Conservation (phyloP, 1,284 basidiomycete genomes). For the Stygiomarasmius scandens region DNA sequence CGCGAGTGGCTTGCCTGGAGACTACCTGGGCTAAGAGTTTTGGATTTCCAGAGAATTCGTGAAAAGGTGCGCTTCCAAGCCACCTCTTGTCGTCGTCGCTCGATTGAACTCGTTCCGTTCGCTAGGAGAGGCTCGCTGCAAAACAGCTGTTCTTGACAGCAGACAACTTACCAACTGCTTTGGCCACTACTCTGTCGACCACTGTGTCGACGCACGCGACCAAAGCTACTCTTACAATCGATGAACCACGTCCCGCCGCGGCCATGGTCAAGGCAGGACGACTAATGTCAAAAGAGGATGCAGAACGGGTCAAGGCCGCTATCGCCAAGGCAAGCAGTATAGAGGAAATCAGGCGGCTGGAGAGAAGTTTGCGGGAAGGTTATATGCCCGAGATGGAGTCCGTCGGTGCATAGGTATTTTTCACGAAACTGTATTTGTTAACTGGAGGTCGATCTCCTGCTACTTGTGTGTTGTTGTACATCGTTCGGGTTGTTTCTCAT, state of each 20-base stretch:
- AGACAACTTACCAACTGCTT: conserved; percentile 76
- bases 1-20: conserved; percentile 91
- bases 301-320: conserved; percentile 86
- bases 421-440: conserved; percentile 11
- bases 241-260: conserved; percentile 72
- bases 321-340: conserved; percentile 90
- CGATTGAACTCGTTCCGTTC: conserved; percentile 23
- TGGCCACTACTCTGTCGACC: conserved; percentile 77
- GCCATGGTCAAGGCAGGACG: conserved; percentile 71
- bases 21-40: conserved; percentile 83
- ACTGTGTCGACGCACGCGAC: conserved; percentile 69
- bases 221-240: conserved; percentile 61
- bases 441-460: conserved; percentile 22
- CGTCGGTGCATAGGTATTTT: conserved; percentile 61
- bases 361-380: conserved; percentile 87
- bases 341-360: conserved; percentile 87
- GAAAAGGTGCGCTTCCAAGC: conserved; percentile 76
- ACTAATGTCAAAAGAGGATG: conserved; percentile 91
- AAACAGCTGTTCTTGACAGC: conserved; percentile 77
- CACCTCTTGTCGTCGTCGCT: conserved; percentile 17
- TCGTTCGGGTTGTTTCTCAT: too few relatives aligned
- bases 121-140: conserved; percentile 76
- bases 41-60: conserved; percentile 96
- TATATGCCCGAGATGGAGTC: conserved; percentile 77
- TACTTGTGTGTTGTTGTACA: conserved; percentile 11